Base-by-base conservation (phyloP, 352 stramenopile species). In the Poterioochromonas sp. region DNA sequence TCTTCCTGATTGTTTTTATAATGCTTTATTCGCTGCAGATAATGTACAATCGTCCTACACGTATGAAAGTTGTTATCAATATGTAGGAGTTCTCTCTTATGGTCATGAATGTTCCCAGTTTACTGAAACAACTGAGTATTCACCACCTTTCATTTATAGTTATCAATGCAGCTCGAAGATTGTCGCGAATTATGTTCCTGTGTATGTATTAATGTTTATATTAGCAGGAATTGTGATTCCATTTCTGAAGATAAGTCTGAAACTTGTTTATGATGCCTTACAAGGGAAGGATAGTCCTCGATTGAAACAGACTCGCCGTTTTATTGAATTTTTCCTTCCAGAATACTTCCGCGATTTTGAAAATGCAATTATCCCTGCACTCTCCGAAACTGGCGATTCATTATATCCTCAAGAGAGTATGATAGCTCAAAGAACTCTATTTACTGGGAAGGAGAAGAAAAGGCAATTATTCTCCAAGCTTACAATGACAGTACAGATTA, bases 121-220 rank as follows among this genome's bases (percentile, higher is more conserved):
- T 12, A 5, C 62, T 5, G 3, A 40, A 47, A 12, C 32, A 29
- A 8, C 8, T 41, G 15, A 11, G 5, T 71, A 32, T 29, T 5
- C 11, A 8, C 62, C 62, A 41, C 62, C 62, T 41, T 71, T 47
- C 39, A 71, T 47, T 20, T 71, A 71, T 71, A 32, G 8, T 12
- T 71, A 47, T 43, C 34, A 41, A 29, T 71, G 62, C 26, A 8
- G 8, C 2, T 71, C 62, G 5, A 47, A 11, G 32, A 12, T 71
- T 40, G 3, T 44, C 2, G 18, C 2, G 11, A 47, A 41, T 41
- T 71, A 71, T 29, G 11, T 29, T 18, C 32, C 62, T 3, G 62
- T 71, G 3, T 71, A 32, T 71, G 32, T 71, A 18, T 40, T 37
- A 15, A 68, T 68, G 58, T 32, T 39, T 11, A 40, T 68, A 39